Evolutionary conservation across 345 rosid genomes (phyloP).

Genomic region (Psidium guajava): DNA sequence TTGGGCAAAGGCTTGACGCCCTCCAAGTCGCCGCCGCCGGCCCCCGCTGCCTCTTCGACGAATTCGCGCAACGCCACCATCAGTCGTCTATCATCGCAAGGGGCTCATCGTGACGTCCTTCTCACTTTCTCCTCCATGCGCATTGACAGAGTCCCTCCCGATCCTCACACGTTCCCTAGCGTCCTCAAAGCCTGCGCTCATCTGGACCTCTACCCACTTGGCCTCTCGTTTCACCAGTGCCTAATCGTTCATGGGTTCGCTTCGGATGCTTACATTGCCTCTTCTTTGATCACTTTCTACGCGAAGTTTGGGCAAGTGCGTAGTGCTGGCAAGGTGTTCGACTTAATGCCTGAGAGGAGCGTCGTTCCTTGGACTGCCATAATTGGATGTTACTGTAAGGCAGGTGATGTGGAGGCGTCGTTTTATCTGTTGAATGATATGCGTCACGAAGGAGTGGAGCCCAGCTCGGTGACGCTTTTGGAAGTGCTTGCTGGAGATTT

Average conservation of each 20-base stretch:
- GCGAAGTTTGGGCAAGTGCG: conserved; percentile 11
- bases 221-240: conserved; percentile 36
- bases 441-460: conserved; percentile 28
- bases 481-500: conserved; percentile 30
- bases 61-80: not conserved
- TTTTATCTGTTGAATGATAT: conserved; percentile 29
- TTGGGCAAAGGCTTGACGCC: not conserved
- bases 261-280: conserved; percentile 33
- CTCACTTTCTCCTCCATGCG: conserved; percentile 25
- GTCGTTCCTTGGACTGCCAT: conserved; percentile 36
- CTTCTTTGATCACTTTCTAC: conserved; percentile 40
- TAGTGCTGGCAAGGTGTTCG: conserved; percentile 37
- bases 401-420: conserved; percentile 15
- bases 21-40: not conserved
- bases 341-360: conserved; percentile 33
- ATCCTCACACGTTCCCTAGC: conserved; percentile 34
- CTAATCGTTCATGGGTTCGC: conserved; percentile 36
- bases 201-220: conserved; percentile 22
- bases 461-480: conserved; percentile 45
- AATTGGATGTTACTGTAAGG: conserved; percentile 38
- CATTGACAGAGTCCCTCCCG: conserved; percentile 14
- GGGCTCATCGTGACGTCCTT: conserved; percentile 19
- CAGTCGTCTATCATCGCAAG: conserved; percentile 30
- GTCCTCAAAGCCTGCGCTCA: conserved; percentile 50
- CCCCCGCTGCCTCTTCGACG: conserved; percentile 7